phyloP scores from a whole-genome alignment of 805 yeast genomes.

The Maudiozyma saulgeensis region DNA sequence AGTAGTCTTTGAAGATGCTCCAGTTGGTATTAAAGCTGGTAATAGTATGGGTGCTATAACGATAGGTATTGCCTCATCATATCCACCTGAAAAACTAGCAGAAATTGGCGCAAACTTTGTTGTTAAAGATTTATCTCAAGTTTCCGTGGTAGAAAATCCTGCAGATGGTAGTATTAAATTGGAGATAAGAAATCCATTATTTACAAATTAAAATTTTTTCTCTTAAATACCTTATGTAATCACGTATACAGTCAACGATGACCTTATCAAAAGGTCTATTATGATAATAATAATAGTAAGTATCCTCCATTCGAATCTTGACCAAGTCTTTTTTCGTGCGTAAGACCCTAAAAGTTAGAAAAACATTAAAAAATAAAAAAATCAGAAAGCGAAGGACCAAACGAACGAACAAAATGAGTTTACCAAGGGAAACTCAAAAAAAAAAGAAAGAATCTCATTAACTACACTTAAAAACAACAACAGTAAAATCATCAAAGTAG shows the following conservation, averaged over 20 bases:
- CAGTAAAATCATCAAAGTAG: too few species aligned
- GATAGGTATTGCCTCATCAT: constrained; percentile 69
- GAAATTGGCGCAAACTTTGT: constrained; percentile 72
- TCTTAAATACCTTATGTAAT: neutral
- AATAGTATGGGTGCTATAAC: constrained; percentile 66
- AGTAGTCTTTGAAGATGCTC: constrained; percentile 79
- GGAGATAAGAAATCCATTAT: constrained; percentile 6
- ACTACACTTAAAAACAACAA: too few species aligned
- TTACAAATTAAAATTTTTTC: neutral
- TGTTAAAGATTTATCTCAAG: constrained; percentile 48
- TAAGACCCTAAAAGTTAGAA: too few species aligned
- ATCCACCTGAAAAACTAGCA: constrained; percentile 51
- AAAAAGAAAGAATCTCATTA: too few species aligned
- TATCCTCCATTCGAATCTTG: too few species aligned
- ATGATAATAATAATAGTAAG: too few species aligned
- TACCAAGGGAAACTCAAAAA: too few species aligned
- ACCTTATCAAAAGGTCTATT: too few species aligned
- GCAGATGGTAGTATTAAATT: constrained; percentile 4
- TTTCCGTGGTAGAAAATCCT: constrained; percentile 9
- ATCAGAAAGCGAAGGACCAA: too few species aligned
- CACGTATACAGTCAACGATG: neutral
- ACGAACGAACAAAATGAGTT: too few species aligned
- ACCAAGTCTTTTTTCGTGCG: too few species aligned
- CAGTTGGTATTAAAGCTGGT: constrained; percentile 77
- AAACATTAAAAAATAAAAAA: too few species aligned